Evolutionary conservation across 2,329 filamentous ascomycete species (phyloP).

Genomic region (Tolypocladium tundrense): DNA sequence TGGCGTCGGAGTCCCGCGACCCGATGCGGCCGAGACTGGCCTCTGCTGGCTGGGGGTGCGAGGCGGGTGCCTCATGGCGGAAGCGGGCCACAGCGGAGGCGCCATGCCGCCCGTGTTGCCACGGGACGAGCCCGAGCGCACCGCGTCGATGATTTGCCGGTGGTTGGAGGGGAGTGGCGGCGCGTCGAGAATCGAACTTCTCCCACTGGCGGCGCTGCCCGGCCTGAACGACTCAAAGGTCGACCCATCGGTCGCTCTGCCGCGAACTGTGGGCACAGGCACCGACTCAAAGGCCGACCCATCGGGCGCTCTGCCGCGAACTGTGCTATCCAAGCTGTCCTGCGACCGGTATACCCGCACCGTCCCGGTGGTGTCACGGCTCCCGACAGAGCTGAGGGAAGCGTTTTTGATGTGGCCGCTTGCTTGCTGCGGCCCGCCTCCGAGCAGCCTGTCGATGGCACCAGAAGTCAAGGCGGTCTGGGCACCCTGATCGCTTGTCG

Average conservation of each 20-base stretch:
- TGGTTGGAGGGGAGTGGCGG: constrained; percentile 78
- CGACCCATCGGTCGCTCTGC: constrained; percentile 27
- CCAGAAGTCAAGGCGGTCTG: constrained; percentile 79
- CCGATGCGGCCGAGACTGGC: constrained; percentile 33
- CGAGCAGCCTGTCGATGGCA: constrained; percentile 67
- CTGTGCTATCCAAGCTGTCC: constrained; percentile 37
- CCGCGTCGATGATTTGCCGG: constrained; percentile 73
- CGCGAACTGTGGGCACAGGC: constrained; percentile 25
- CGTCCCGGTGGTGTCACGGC: constrained; percentile 26
- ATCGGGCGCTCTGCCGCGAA: constrained; percentile 27
- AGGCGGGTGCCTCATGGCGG: constrained; percentile 50
- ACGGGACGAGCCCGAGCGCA: constrained; percentile 47
- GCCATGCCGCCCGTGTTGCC: constrained; percentile 54
- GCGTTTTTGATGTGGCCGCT: constrained; percentile 23
- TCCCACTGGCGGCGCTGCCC: constrained; percentile 61
- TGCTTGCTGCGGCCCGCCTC: constrained; percentile 22
- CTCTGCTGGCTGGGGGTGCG: constrained; percentile 48
- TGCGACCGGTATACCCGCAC: constrained; percentile 36
- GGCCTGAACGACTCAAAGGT: constrained; percentile 45
- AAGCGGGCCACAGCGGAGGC: constrained; percentile 74
- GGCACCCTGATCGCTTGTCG: constrained; percentile 59
- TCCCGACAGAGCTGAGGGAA: constrained; percentile 24
- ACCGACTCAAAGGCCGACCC: constrained; percentile 26
- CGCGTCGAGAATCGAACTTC: constrained; percentile 27
- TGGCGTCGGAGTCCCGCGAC: constrained; percentile 49